These are phyloP conservation scores for Metschnikowia picachoensis DNA, from an alignment of 805 yeast species.

Conservation along the genomic window DNA sequence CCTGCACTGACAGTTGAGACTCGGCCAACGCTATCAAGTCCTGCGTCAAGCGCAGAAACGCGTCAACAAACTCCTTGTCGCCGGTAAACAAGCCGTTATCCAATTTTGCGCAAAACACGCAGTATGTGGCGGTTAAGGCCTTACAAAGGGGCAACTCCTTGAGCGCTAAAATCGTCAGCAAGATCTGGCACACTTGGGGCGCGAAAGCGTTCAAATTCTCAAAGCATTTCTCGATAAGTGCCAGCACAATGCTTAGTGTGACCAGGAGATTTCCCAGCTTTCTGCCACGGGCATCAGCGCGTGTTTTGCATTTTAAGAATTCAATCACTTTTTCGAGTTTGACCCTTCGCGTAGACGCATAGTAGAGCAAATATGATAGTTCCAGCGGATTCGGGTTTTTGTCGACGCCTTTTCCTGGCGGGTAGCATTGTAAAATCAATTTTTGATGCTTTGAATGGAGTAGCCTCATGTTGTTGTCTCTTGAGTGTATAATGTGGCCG, in stretches of 20 bases:
- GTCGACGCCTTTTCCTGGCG: conserved; percentile 80
- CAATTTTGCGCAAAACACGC: conserved; percentile 33
- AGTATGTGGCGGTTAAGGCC: conserved; percentile 45
- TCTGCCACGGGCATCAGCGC: conserved; percentile 54
- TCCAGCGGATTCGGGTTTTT: conserved; percentile 93
- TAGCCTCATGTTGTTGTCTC: conserved; percentile 24
- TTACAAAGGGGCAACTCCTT: conserved; percentile 63
- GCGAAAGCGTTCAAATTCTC: conserved; percentile 87
- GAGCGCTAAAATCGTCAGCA: conserved; percentile 47
- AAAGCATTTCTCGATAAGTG: conserved; percentile 68
- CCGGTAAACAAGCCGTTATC: conserved; percentile 65
- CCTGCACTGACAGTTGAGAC: conserved; percentile 9
- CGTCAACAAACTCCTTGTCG: conserved; percentile 51
- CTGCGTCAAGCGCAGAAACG: conserved; percentile 31
- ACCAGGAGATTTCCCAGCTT: conserved; percentile 80
- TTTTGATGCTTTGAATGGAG: conserved; percentile 84
- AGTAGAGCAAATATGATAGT: conserved; percentile 79
- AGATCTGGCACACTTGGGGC: conserved; percentile 56
- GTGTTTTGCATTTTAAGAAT: conserved; percentile 60
- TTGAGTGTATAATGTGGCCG: no score
- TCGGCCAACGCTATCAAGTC: conserved; percentile 17
- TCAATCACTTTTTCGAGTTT: conserved; percentile 83
- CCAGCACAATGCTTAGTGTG: conserved; percentile 64
- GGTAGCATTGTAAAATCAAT: conserved; percentile 87
- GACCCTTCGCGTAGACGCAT: conserved; percentile 84